Percentiles rank a stretch among this genome's conserved stretches.
phyloP scores from a whole-genome alignment of 2,329 filamentous ascomycete genomes.

The Lecanicillium sp. region DNA sequence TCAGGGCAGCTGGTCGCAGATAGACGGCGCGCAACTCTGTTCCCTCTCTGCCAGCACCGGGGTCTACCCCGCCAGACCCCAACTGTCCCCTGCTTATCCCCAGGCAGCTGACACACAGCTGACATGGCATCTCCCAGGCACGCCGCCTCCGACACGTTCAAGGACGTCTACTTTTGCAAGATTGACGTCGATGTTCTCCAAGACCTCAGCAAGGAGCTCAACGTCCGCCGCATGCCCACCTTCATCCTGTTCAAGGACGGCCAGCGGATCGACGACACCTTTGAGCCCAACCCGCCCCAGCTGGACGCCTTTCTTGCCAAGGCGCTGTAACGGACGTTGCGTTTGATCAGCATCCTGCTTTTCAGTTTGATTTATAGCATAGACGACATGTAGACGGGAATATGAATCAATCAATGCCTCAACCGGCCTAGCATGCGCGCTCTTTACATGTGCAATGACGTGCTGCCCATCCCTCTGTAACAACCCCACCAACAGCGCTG shows the following conservation, averaged over 20 bases:
- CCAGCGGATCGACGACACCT: slow-evolving; percentile 59
- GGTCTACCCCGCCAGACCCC: slow-evolving; percentile 9
- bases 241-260: slow-evolving; percentile 77
- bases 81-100: no score
- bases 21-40: background rate
- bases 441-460: slow-evolving; percentile 4
- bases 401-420: background rate
- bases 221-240: slow-evolving; percentile 81
- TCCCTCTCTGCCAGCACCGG: background rate
- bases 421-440: background rate
- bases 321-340: background rate
- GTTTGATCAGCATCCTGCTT: background rate
- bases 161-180: slow-evolving; percentile 68
- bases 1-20: background rate
- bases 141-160: slow-evolving; percentile 41
- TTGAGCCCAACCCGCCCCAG: slow-evolving; percentile 15
- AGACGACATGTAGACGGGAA: background rate
- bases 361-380: background rate
- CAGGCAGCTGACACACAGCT: no score
- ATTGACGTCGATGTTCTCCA: slow-evolving; percentile 76
- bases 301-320: slow-evolving; percentile 16
- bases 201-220: slow-evolving; percentile 66
- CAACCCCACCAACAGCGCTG: slow-evolving; percentile 9
- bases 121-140: slow-evolving; percentile 5
- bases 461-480: slow-evolving; percentile 1